Evolutionary conservation across 2,329 filamentous ascomycete species (phyloP).

Genomic region (Tolypocladium ovalisporum): DNA sequence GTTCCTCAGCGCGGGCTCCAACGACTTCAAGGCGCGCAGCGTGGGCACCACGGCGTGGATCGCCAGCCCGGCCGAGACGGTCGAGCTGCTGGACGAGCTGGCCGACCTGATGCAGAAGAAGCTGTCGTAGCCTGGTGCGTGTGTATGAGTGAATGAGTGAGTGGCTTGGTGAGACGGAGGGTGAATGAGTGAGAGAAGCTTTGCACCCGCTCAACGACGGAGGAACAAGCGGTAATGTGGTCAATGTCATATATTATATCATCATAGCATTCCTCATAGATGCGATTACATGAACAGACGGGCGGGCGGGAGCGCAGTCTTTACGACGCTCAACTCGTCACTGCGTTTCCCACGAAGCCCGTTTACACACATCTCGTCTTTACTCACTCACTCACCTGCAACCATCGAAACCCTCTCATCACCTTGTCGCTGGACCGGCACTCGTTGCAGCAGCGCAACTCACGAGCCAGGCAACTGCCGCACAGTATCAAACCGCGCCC

Average conservation of each 20-base stretch:
- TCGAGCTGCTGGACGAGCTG: constrained; percentile 79
- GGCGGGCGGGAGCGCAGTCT: neutral
- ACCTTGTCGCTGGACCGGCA: neutral
- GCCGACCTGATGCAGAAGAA: constrained; percentile 29
- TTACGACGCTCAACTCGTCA: neutral
- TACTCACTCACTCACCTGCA: neutral
- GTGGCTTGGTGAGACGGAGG: neutral
- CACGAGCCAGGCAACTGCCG: too few relatives aligned
- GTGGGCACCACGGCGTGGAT: constrained; percentile 97
- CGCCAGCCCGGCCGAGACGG: constrained; percentile 82
- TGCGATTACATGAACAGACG: neutral
- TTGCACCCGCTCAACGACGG: neutral
- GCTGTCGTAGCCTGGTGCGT: neutral
- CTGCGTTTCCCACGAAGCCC: neutral
- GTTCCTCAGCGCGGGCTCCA: constrained; percentile 87
- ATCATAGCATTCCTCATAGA: neutral
- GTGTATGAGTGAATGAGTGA: neutral
- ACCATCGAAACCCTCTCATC: neutral
- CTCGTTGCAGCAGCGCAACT: too few relatives aligned
- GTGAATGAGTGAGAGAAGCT: neutral
- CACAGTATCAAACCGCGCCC: neutral
- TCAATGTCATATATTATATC: neutral
- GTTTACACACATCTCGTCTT: neutral
- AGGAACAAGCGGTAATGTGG: neutral
- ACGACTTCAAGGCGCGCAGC: constrained; percentile 90